Evolutionary conservation across 768 basidiomycete species (phyloP).

Genomic region (Galerina sulciceps): DNA sequence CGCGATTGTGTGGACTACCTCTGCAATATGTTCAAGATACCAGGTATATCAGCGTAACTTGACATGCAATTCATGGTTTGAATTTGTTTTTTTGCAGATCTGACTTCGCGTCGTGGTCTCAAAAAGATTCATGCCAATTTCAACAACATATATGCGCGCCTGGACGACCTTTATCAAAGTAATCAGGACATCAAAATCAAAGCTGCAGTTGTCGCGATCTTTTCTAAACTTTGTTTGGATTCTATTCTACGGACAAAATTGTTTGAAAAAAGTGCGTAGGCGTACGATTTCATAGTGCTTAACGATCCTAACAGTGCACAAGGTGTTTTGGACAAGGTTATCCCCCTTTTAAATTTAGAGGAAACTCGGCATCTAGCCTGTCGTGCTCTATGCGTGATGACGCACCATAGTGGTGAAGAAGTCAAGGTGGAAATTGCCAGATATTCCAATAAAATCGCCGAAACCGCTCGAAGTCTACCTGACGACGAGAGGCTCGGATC

Average conservation of each 20-base stretch:
- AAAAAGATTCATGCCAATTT: too few relatives aligned
- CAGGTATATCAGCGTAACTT: too few relatives aligned
- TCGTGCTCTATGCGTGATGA: slow-evolving; percentile 57
- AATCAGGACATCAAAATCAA: slow-evolving; percentile 47
- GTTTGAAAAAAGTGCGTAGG: slow-evolving; percentile 51
- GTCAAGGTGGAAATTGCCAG: slow-evolving; percentile 56
- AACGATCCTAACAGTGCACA: neutral
- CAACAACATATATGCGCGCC: too few relatives aligned
- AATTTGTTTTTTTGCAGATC: slow-evolving; percentile 40
- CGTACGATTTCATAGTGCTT: neutral
- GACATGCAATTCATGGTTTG: too few relatives aligned
- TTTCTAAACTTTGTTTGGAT: slow-evolving; percentile 65
- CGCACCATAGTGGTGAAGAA: slow-evolving; percentile 59
- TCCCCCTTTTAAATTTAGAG: slow-evolving; percentile 54
- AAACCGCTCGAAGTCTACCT: slow-evolving; percentile 50
- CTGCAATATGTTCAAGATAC: too few relatives aligned
- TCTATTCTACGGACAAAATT: slow-evolving; percentile 62
- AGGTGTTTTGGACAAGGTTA: slow-evolving; percentile 44
- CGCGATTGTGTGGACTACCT: too few relatives aligned
- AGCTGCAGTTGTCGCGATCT: slow-evolving; percentile 64
- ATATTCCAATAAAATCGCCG: slow-evolving; percentile 42
- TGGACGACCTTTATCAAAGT: slow-evolving; percentile 21
- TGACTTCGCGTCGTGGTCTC: slow-evolving; percentile 31
- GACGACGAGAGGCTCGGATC: slow-evolving; percentile 54
- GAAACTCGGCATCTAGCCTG: slow-evolving; percentile 56